A percentile compares a stretch with the other conserved stretches of the same genome.
Evolutionary conservation across 2,329 filamentous ascomycete genomes (phyloP).

Genomic region (Rutstroemia sp.): DNA sequence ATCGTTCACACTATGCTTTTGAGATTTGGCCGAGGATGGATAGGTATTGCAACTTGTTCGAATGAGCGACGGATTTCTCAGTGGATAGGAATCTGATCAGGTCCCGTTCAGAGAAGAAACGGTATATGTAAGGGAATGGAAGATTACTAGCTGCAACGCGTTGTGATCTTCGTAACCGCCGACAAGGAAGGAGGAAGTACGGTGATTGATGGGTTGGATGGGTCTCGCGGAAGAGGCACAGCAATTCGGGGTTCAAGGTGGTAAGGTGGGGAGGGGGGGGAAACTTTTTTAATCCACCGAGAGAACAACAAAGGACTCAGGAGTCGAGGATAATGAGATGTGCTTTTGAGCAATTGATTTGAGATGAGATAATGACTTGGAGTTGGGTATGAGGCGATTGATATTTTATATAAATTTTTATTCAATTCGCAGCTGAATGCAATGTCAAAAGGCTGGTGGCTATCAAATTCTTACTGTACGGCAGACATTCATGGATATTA

Average conservation of each 20-base stretch:
- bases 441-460: no score
- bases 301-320: neutral
- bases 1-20: neutral
- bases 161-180: slow-evolving; percentile 6
- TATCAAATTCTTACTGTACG: no score
- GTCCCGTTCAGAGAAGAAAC: neutral
- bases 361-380: no score
- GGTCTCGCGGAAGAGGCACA: slow-evolving; percentile 4
- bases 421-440: no score
- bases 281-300: neutral
- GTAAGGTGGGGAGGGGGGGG: neutral
- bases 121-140: slow-evolving; percentile 1
- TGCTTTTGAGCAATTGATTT: no score
- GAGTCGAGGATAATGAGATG: neutral
- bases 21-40: neutral
- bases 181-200: slow-evolving; percentile 8
- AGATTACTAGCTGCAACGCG: neutral
- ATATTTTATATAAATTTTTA: no score
- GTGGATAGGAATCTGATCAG: neutral
- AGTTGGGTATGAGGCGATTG: no score
- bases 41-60: neutral
- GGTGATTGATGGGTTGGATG: neutral
- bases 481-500: no score
- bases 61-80: neutral
- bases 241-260: slow-evolving; percentile 6